Conservation (phyloP, 179 eudicot genomes). For the Spergularia azorica region DNA sequence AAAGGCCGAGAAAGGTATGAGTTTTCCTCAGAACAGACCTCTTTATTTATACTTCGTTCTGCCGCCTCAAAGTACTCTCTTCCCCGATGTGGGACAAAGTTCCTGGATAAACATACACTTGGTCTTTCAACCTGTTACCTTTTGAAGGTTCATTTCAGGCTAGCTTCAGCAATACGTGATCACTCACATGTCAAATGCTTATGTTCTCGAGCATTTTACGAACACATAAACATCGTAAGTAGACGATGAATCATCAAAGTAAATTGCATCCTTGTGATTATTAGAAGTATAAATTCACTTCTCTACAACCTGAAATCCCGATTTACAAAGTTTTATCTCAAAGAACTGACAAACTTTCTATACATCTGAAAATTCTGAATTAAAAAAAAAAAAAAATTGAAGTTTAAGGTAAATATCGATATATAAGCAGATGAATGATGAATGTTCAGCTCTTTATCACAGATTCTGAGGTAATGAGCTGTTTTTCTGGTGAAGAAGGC, state of each 20-base stretch:
- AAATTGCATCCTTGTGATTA: background rate
- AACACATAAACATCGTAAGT: background rate
- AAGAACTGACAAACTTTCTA: slow-evolving; percentile 3
- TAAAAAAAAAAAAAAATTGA: background rate
- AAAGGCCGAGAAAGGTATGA: slow-evolving; percentile 91
- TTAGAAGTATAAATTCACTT: background rate
- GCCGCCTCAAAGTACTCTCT: background rate
- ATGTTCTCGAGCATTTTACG: background rate
- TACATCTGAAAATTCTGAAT: slow-evolving; percentile 5
- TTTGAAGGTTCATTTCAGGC: background rate
- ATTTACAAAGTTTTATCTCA: slow-evolving; percentile 3
- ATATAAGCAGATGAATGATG: background rate
- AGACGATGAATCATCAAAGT: background rate
- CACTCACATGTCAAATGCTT: background rate
- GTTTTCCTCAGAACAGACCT: background rate
- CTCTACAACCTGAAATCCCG: slow-evolving; percentile 15
- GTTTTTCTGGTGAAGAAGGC: slow-evolving; percentile 50
- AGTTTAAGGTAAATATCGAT: background rate
- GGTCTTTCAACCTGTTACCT: background rate
- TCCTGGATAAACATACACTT: background rate
- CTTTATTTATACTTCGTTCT: background rate
- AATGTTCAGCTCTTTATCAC: slow-evolving; percentile 15
- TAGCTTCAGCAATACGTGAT: background rate
- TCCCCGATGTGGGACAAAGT: background rate
- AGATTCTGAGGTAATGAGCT: slow-evolving; percentile 25